Percentiles rank a stretch among this genome's conserved stretches.
Evolutionary conservation across 2,329 filamentous ascomycete species (phyloP).

Genomic region (Colletotrichum trifolii): DNA sequence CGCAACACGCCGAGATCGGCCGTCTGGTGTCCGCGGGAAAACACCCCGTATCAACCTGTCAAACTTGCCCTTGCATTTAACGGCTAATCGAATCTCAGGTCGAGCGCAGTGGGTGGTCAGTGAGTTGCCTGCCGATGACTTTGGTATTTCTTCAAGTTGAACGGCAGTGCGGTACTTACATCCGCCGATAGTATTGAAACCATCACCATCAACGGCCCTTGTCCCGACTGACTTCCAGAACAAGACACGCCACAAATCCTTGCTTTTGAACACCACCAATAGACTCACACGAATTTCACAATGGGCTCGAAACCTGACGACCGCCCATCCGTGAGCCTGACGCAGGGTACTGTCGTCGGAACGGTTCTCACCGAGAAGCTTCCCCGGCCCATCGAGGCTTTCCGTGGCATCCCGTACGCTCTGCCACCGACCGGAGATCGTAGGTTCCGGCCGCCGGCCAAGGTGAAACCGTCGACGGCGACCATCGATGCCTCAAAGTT

Average conservation of each 20-base stretch:
- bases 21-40: slow-evolving; percentile 28
- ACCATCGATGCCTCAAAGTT: slow-evolving; percentile 49
- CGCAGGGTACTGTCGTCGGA: slow-evolving; percentile 55
- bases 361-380: slow-evolving; percentile 46
- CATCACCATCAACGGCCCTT: too few relatives aligned
- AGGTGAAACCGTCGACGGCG: slow-evolving; percentile 41
- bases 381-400: slow-evolving; percentile 59
- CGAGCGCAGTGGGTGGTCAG: not conserved
- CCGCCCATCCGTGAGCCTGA: slow-evolving; percentile 40
- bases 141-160: not conserved
- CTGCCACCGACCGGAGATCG: slow-evolving; percentile 43
- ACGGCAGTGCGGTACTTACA: slow-evolving; percentile 12
- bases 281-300: not conserved
- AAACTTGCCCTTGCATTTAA: slow-evolving; percentile 18
- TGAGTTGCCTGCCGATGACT: slow-evolving; percentile 2
- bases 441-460: slow-evolving; percentile 58
- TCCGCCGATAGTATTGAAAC: not conserved
- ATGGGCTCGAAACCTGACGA: slow-evolving; percentile 30
- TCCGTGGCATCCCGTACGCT: slow-evolving; percentile 64
- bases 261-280: not conserved
- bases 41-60: slow-evolving; percentile 3
- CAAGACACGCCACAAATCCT: too few relatives aligned
- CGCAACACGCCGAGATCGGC: slow-evolving; percentile 28
- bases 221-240: too few relatives aligned
- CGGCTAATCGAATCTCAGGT: slow-evolving; percentile 15